Conservation (phyloP, 116 monocot genomes). For the Posidonia oceanica region DNA sequence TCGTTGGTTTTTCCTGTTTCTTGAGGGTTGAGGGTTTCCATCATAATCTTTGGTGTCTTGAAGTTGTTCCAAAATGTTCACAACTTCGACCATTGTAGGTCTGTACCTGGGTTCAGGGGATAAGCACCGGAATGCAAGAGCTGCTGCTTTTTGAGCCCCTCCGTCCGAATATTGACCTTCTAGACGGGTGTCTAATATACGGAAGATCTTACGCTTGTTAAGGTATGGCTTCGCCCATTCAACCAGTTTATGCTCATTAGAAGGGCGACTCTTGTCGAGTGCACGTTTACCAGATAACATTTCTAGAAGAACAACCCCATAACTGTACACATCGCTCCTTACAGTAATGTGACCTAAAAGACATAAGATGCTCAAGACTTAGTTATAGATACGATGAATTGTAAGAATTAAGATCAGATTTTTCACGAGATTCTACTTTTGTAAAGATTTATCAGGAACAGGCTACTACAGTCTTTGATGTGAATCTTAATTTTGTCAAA, state of each 20-base stretch:
- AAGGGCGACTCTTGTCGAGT: slow-evolving; percentile 75
- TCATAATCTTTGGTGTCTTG: slow-evolving; percentile 17
- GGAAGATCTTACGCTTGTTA: slow-evolving; percentile 40
- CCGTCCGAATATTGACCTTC: slow-evolving; percentile 47
- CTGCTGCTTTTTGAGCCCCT: slow-evolving; percentile 49
- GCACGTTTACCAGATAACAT: slow-evolving; percentile 54
- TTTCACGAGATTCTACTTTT: no score
- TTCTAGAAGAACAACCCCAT: slow-evolving; percentile 77
- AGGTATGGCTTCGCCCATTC: slow-evolving; percentile 76
- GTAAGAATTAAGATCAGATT: no score
- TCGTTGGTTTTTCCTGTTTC: not conserved
- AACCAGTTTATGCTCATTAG: slow-evolving; percentile 59
- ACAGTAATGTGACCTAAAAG: slow-evolving; percentile 61
- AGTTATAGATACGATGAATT: no score
- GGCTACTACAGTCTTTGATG: no score
- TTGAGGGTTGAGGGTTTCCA: not conserved
- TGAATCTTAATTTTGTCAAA: not conserved
- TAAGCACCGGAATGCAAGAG: slow-evolving; percentile 44
- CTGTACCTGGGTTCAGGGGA: slow-evolving; percentile 29
- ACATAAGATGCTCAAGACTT: not conserved
- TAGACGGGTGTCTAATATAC: slow-evolving; percentile 40
- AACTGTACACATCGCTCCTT: slow-evolving; percentile 81
- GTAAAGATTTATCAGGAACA: no score
- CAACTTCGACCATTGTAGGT: slow-evolving; percentile 55
- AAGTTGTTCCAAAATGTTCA: slow-evolving; percentile 34